phyloP scores from a whole-genome alignment of 2,329 filamentous ascomycete genomes.

The Neoascochyta sp. region DNA sequence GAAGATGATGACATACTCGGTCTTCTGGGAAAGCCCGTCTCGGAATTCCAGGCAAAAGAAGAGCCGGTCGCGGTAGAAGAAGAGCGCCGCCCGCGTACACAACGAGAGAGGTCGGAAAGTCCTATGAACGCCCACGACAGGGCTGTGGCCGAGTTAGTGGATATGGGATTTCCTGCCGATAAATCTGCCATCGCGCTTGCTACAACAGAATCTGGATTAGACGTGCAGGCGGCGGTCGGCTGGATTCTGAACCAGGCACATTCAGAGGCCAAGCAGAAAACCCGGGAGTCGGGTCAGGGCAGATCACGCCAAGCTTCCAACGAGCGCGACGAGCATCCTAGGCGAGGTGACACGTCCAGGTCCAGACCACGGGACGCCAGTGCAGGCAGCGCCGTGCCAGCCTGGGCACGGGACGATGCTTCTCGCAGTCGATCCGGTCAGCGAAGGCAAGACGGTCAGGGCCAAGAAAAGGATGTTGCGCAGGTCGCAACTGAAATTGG shows the following conservation, averaged over 20 bases:
- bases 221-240: slow-evolving; percentile 82
- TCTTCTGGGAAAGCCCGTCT: slow-evolving; percentile 57
- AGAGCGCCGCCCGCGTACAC: slow-evolving; percentile 4
- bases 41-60: slow-evolving; percentile 43
- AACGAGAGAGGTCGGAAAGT: slow-evolving; percentile 16
- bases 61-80: slow-evolving; percentile 8
- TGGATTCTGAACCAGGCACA: slow-evolving; percentile 92
- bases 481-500: slow-evolving; percentile 81
- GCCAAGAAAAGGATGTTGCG: slow-evolving; percentile 67
- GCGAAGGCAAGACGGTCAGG: slow-evolving; percentile 50
- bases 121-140: slow-evolving; percentile 60
- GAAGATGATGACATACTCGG: slow-evolving; percentile 61
- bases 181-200: slow-evolving; percentile 76
- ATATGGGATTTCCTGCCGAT: slow-evolving; percentile 89
- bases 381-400: slow-evolving; percentile 44
- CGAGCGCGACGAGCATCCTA: slow-evolving; percentile 22
- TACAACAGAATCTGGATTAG: slow-evolving; percentile 72
- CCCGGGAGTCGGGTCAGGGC: slow-evolving; percentile 36
- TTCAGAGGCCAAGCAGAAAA: slow-evolving; percentile 71
- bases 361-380: slow-evolving; percentile 30
- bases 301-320: slow-evolving; percentile 23
- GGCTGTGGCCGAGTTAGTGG: slow-evolving; percentile 82
- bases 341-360: slow-evolving; percentile 22
- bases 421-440: slow-evolving; percentile 48
- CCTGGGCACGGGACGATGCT: slow-evolving; percentile 62